phyloP scores from a whole-genome alignment of 768 basidiomycete genomes.

The Tephrocybe sp. region DNA sequence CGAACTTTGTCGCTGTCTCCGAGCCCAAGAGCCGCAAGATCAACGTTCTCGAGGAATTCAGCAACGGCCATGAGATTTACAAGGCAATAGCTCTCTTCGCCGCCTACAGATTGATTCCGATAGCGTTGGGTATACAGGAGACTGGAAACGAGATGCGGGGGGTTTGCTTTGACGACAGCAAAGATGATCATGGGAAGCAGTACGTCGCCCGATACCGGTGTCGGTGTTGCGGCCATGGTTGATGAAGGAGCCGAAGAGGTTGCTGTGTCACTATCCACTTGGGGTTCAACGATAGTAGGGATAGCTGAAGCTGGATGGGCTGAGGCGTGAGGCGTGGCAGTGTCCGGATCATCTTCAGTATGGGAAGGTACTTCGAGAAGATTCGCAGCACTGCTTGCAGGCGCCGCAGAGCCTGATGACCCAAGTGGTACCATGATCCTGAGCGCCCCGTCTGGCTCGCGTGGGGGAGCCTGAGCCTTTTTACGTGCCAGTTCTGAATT shows the following conservation, averaged over 20 bases:
- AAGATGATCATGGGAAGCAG: slow-evolving; percentile 93
- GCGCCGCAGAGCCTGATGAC: background rate
- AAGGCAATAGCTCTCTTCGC: slow-evolving; percentile 90
- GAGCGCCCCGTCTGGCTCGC: slow-evolving; percentile 21
- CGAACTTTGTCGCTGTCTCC: slow-evolving; percentile 56
- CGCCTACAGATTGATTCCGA: slow-evolving; percentile 56
- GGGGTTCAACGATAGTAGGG: slow-evolving; percentile 17
- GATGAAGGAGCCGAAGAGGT: slow-evolving; percentile 8
- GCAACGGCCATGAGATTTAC: slow-evolving; percentile 95
- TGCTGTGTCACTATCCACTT: slow-evolving; percentile 3
- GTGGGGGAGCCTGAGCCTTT: slow-evolving; percentile 18
- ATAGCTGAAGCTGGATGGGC: slow-evolving; percentile 8
- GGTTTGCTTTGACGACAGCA: slow-evolving; percentile 91
- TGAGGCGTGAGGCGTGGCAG: slow-evolving; percentile 7
- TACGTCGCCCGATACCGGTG: slow-evolving; percentile 80
- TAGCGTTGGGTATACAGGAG: slow-evolving; percentile 66
- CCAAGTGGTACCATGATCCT: slow-evolving; percentile 18
- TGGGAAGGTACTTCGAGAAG: background rate
- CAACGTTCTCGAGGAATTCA: slow-evolving; percentile 94
- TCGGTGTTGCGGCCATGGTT: slow-evolving; percentile 28
- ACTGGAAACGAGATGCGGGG: slow-evolving; percentile 74
- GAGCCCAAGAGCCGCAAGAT: slow-evolving; percentile 67
- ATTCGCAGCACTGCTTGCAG: background rate
- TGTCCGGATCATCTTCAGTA: slow-evolving; percentile 2
- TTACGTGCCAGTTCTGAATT: slow-evolving; percentile 11